Conservation (phyloP, 2,329 filamentous ascomycete genomes). For the Cadophora sp. region DNA sequence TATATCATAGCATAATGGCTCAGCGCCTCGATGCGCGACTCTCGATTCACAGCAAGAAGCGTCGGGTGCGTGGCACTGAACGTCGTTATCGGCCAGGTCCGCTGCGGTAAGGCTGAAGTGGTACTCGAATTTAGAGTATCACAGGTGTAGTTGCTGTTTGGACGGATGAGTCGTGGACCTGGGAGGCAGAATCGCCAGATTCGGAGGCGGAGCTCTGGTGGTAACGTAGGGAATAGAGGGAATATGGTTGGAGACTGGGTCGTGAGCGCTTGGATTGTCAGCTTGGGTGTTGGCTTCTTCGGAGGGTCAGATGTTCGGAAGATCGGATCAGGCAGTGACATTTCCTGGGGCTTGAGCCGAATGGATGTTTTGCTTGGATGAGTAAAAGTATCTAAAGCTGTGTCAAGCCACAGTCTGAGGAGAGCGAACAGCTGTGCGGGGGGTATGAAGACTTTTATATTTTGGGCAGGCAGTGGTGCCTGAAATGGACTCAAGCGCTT, state of each 20-base stretch:
- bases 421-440: neutral
- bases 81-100: neutral
- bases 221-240: neutral
- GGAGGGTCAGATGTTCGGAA: slow-evolving; percentile 10
- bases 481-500: neutral
- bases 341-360: too few relatives aligned
- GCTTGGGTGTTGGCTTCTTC: neutral
- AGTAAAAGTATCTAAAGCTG: too few relatives aligned
- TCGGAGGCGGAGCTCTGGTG: neutral
- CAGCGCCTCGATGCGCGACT: neutral
- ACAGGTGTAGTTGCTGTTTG: neutral
- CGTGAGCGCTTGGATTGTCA: neutral
- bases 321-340: neutral
- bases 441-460: neutral
- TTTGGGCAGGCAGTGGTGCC: neutral
- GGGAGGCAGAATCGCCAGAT: neutral
- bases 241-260: neutral
- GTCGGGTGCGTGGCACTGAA: neutral
- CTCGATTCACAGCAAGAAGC: neutral
- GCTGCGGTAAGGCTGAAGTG: neutral
- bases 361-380: too few relatives aligned
- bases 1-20: neutral
- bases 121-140: too few relatives aligned
- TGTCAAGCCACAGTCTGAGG: neutral
- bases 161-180: neutral